Conservation (phyloP, 306 rosid species). For the Parietaria judaica region DNA sequence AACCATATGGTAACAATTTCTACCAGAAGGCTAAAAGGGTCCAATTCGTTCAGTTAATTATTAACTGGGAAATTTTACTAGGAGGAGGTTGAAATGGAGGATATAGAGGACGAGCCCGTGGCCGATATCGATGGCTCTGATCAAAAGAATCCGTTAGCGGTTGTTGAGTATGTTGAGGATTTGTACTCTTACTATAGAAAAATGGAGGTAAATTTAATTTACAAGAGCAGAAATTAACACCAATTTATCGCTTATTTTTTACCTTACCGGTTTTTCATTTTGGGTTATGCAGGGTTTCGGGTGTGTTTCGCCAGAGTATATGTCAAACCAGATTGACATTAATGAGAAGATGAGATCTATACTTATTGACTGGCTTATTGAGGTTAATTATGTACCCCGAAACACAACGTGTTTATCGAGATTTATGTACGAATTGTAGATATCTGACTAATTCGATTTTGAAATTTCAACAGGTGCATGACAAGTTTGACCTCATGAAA, state of each 20-base stretch:
- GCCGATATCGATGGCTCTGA: conserved; percentile 64
- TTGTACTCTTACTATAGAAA: conserved; percentile 58
- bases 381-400: conserved; percentile 36
- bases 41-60: not conserved
- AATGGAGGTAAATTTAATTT: conserved; percentile 47
- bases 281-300: conserved; percentile 35
- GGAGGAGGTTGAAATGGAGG: conserved; percentile 97
- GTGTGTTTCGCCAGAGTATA: conserved; percentile 58
- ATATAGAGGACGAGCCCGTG: conserved; percentile 52
- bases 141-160: conserved; percentile 67
- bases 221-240: not conserved
- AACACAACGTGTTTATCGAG: too few species aligned
- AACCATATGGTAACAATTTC: conserved; percentile 56
- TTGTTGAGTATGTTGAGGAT: conserved; percentile 66
- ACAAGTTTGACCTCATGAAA: conserved; percentile 79
- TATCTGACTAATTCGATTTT: too few species aligned
- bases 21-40: not conserved
- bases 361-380: conserved; percentile 93
- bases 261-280: not conserved
- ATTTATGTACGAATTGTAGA: too few species aligned
- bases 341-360: conserved; percentile 97
- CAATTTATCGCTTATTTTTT: not conserved
- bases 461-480: conserved; percentile 61
- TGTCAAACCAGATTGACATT: conserved; percentile 71
- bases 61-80: not conserved